Percentiles rank a stretch among this genome's conserved stretches.
These are phyloP conservation scores for Ceratocystis variospora DNA, from an alignment of 2,329 filamentous ascomycete genomes.

Conservation along the genomic window DNA sequence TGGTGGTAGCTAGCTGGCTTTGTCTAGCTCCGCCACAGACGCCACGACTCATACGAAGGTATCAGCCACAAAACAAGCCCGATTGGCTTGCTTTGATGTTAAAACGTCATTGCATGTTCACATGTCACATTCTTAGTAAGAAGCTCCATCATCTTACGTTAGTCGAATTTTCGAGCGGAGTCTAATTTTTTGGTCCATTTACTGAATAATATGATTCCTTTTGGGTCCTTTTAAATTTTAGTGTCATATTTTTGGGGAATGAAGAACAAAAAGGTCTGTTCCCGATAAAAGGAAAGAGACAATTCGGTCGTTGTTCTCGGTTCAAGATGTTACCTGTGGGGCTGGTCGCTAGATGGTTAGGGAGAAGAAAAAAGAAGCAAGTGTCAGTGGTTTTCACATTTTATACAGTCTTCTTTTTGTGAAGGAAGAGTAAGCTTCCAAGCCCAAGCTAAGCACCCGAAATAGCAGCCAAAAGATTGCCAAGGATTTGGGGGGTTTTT, in stretches of 20 bases:
- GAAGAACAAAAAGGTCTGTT: not conserved
- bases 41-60: not conserved
- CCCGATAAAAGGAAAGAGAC: not conserved
- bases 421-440: slow-evolving; percentile 7
- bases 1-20: not conserved
- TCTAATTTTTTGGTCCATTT: not conserved
- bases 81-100: not conserved
- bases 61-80: not conserved
- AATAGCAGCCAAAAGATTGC: not conserved
- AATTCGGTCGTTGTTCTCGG: not conserved
- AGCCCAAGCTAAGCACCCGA: no score
- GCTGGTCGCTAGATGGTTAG: not conserved
- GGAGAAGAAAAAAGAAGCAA: not conserved
- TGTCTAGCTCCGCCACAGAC: not conserved
- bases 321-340: not conserved
- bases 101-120: not conserved
- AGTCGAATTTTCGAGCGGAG: not conserved
- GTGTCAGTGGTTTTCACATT: not conserved
- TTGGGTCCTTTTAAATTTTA: no score
- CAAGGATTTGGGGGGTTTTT: not conserved
- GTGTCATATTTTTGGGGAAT: no score
- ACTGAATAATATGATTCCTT: not conserved
- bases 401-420: not conserved
- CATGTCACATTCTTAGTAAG: slow-evolving; percentile 1
- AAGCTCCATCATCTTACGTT: not conserved